phyloP scores from a whole-genome alignment of 768 basidiomycete genomes.

The Mycena sanguinolenta region DNA sequence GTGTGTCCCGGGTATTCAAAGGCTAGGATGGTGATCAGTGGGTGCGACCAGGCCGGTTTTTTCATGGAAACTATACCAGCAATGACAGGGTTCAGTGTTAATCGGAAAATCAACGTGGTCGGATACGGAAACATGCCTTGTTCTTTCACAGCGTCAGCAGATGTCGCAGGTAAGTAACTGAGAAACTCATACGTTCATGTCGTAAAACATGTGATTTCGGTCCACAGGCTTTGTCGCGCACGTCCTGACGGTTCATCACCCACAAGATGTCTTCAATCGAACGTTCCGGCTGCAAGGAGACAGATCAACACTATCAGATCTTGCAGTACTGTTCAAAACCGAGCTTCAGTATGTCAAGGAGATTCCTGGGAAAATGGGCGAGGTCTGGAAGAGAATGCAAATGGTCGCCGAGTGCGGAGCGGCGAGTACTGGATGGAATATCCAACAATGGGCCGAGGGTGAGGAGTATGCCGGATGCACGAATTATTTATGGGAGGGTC shows the following conservation, averaged over 20 bases:
- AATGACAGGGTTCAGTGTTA: constrained; percentile 44
- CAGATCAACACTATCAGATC: constrained; percentile 44
- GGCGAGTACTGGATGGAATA: constrained; percentile 51
- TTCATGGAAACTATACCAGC: constrained; percentile 51
- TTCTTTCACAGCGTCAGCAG: constrained; percentile 49
- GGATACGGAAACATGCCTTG: constrained; percentile 46
- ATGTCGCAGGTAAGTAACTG: constrained; percentile 49
- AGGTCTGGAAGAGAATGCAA: constrained; percentile 45
- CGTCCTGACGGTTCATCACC: constrained; percentile 26
- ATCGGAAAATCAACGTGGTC: constrained; percentile 49
- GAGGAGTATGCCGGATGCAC: constrained; percentile 46
- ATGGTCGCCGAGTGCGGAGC: constrained; percentile 44
- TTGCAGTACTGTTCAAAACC: constrained; percentile 24
- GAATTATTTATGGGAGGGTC: constrained; percentile 50
- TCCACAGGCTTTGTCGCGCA: constrained; percentile 38
- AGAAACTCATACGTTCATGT: not conserved
- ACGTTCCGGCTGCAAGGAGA: constrained; percentile 49
- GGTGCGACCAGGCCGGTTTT: constrained; percentile 44
- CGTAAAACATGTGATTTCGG: not conserved
- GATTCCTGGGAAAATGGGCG: constrained; percentile 36
- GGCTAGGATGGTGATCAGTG: not conserved
- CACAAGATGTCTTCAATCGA: constrained; percentile 38
- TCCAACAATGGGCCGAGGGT: constrained; percentile 44
- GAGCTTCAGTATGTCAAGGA: constrained; percentile 35
- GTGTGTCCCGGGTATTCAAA: constrained; percentile 25